phyloP scores from a whole-genome alignment of 2,329 filamentous ascomycete species.

The Malbranchea cinnamomea region DNA sequence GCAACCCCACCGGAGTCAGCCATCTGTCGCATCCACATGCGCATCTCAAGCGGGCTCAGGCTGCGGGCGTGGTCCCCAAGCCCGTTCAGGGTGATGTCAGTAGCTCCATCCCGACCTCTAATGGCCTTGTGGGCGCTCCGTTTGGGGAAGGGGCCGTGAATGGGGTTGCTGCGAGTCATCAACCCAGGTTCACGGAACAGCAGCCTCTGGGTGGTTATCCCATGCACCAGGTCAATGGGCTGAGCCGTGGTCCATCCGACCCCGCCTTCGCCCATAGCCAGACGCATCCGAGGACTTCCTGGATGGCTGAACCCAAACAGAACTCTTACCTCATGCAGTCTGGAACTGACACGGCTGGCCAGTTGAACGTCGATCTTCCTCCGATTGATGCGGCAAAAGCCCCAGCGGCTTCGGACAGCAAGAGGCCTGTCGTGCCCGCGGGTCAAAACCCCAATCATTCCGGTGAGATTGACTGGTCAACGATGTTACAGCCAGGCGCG shows the following conservation, averaged over 20 bases:
- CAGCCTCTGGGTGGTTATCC: constrained; percentile 29
- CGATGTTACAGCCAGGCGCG: constrained; percentile 62
- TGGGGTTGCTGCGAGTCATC: constrained; percentile 22
- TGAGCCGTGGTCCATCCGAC: constrained; percentile 25
- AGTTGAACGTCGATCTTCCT: constrained; percentile 30
- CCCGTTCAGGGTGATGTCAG: constrained; percentile 31
- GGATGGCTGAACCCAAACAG: constrained; percentile 31
- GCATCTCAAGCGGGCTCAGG: constrained; percentile 60
- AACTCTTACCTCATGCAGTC: constrained; percentile 27
- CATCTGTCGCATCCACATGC: constrained; percentile 88
- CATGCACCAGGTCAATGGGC: constrained; percentile 27
- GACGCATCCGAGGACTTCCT: constrained; percentile 24
- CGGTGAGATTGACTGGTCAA: constrained; percentile 54
- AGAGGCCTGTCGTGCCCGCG: constrained; percentile 43
- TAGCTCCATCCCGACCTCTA: constrained; percentile 29
- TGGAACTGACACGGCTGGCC: constrained; percentile 25
- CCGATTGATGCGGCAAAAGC: constrained; percentile 29
- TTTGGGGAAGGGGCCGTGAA: constrained; percentile 29
- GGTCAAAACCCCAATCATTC: constrained; percentile 42
- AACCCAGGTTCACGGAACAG: constrained; percentile 26
- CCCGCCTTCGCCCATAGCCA: constrained; percentile 22
- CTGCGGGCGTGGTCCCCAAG: constrained; percentile 28
- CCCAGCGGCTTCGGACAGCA: constrained; percentile 25
- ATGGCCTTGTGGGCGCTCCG: constrained; percentile 27
- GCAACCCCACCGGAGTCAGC: constrained; percentile 87